A percentile compares a stretch with the other conserved stretches of the same genome.
Conservation (phyloP, 495 filamentous ascomycete genomes). For the Beverwykella pulmonaria region DNA sequence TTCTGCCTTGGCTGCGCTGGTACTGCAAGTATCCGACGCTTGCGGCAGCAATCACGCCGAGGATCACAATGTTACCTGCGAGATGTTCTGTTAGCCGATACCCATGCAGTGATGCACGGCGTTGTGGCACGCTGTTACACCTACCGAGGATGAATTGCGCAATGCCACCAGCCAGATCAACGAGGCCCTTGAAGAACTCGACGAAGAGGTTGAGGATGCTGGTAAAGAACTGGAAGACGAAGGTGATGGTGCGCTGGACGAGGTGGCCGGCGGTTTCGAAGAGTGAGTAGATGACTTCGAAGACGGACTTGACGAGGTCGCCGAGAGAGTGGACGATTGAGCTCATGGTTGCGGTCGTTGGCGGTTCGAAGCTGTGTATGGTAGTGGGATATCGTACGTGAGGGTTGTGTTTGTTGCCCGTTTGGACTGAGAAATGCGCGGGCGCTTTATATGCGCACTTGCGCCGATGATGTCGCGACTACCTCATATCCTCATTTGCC, state of each 20-base stretch:
- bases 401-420: background rate
- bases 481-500: background rate
- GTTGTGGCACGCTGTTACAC: background rate
- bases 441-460: background rate
- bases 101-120: too few species aligned
- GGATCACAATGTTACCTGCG: constrained; percentile 33
- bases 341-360: constrained; percentile 21
- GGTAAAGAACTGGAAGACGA: constrained; percentile 12
- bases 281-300: constrained; percentile 33
- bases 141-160: constrained; percentile 29
- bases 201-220: constrained; percentile 25
- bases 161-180: constrained; percentile 28
- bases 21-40: constrained; percentile 36
- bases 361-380: background rate
- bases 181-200: constrained; percentile 28
- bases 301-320: constrained; percentile 34
- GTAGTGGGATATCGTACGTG: background rate
- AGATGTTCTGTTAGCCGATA: background rate
- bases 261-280: constrained; percentile 32
- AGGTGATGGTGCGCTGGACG: constrained; percentile 21
- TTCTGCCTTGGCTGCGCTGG: constrained; percentile 33
- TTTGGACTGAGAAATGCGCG: too few species aligned
- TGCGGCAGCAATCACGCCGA: constrained; percentile 30
- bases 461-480: background rate
- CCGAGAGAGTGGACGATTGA: constrained; percentile 29